These are phyloP conservation scores for Phlegmacium glaucopus DNA, from an alignment of 768 basidiomycete genomes.

Conservation along the genomic window DNA sequence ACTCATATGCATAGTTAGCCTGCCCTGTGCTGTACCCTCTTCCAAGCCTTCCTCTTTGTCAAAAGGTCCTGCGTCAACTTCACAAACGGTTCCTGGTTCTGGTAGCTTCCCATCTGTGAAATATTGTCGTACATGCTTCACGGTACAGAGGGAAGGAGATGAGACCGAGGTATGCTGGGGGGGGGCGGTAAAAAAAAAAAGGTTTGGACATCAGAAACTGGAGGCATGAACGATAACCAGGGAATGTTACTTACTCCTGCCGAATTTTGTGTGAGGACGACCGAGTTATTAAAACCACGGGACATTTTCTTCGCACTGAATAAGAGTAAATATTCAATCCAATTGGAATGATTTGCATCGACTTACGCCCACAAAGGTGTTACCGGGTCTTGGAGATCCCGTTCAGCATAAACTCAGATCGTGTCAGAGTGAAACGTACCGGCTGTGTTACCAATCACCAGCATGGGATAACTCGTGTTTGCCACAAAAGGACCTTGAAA, in stretches of 20 bases:
- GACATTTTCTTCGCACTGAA: constrained; percentile 38
- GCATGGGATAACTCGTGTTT: constrained; percentile 37
- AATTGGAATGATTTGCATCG: neutral
- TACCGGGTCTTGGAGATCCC: constrained; percentile 22
- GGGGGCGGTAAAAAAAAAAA: neutral
- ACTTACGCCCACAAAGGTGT: constrained; percentile 27
- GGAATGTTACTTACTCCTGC: constrained; percentile 28
- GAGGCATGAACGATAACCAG: no score
- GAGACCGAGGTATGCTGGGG: constrained; percentile 31
- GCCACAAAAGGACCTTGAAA: constrained; percentile 30
- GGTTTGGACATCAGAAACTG: no score
- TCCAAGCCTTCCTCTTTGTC: neutral
- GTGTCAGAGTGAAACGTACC: constrained; percentile 15
- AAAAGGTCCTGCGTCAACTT: constrained; percentile 27
- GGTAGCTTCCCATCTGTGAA: constrained; percentile 40
- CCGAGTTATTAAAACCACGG: constrained; percentile 31
- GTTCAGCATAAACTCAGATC: neutral
- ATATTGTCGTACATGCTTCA: constrained; percentile 32
- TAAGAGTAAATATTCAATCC: no score
- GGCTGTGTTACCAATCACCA: constrained; percentile 39
- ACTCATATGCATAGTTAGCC: neutral
- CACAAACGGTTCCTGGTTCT: constrained; percentile 35
- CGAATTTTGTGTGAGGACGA: constrained; percentile 40
- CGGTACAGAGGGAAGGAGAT: constrained; percentile 32
- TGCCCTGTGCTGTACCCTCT: neutral